Base-by-base conservation (phyloP, 805 yeast species). In the Starmerella stellata region DNA sequence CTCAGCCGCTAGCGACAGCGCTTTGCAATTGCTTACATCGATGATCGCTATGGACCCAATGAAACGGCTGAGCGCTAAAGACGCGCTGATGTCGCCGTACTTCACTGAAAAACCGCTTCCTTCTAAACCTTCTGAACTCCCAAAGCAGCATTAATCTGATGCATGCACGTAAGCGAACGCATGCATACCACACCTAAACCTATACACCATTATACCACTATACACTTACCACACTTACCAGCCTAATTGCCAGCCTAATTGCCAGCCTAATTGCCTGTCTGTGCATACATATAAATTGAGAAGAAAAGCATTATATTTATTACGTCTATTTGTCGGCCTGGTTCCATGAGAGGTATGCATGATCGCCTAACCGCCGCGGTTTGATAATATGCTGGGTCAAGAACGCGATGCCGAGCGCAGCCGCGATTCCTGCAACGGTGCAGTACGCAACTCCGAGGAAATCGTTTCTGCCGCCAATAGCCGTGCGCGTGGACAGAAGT, bases 361-460 rank as follows among this genome's bases (percentile, higher is more conserved):
- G 93, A 52, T 79, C 93, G 4, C 93, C 93, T 30, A 81, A 61
- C 40, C 78, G 69, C 45, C 93, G 66, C n/a, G 94, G 94, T 53
- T 74, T 77, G 46, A 87, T 64, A 35, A 87, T 61, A 47, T 83
- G 85, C 57, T 85, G 83, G 38, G 79, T 56, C 50, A 87, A 62
- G 61, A 90, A 90, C 8, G 73, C 66, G 2, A 79, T 56, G 32
- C 80, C 92, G 50, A 81, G 74, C 7, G 76, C 57, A 28, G 79
- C 64, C 21, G 82, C 68, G 4, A 87, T 53, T 0, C 78, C 81
- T 1, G 94, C 95, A 9, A 82, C 87, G 4, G 82, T 74, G 38
- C 85, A 57, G 57, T 79, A 90, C 15, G 92, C 76, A 16, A 90
- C 69, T 2, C 95, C 95, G 43, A 90, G 58, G 46, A 80, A 74